Evolutionary conservation across 352 stramenopile species (phyloP).

Genomic region (Phytophthora palmivora): DNA sequence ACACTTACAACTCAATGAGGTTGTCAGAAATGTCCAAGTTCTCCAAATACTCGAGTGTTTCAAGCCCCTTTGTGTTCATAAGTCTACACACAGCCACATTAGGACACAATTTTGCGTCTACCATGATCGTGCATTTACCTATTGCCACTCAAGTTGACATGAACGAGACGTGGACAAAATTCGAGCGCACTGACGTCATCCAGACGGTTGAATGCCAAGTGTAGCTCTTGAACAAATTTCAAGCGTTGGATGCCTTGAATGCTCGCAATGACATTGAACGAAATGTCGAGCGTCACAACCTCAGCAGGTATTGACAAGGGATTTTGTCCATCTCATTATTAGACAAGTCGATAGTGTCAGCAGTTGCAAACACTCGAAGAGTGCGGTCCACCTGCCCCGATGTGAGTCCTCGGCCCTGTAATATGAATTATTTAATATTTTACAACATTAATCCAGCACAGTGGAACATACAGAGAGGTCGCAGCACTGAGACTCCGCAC

Average conservation of each 20-base stretch:
- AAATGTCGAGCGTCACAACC: conserved; percentile 67
- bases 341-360: conserved; percentile 69
- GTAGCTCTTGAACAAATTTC: conserved; percentile 69
- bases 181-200: conserved; percentile 67
- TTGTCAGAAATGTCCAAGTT: conserved; percentile 78
- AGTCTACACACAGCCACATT: conserved; percentile 38
- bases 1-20: conserved; percentile 73
- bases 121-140: conserved; percentile 44
- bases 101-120: neutral
- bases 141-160: conserved; percentile 77
- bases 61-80: conserved; percentile 68
- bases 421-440: conserved; percentile 7
- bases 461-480: conserved; percentile 64
- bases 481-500: conserved; percentile 63
- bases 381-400: conserved; percentile 65
- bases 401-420: conserved; percentile 61
- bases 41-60: conserved; percentile 67
- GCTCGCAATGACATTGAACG: conserved; percentile 68
- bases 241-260: conserved; percentile 62
- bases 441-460: neutral
- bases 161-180: conserved; percentile 64
- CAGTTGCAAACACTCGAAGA: conserved; percentile 71
- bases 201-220: conserved; percentile 74
- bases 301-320: conserved; percentile 51
- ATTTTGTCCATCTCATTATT: conserved; percentile 81